These are phyloP conservation scores for Salix arbutifolia DNA, from an alignment of 345 rosid species.

Conservation along the genomic window DNA sequence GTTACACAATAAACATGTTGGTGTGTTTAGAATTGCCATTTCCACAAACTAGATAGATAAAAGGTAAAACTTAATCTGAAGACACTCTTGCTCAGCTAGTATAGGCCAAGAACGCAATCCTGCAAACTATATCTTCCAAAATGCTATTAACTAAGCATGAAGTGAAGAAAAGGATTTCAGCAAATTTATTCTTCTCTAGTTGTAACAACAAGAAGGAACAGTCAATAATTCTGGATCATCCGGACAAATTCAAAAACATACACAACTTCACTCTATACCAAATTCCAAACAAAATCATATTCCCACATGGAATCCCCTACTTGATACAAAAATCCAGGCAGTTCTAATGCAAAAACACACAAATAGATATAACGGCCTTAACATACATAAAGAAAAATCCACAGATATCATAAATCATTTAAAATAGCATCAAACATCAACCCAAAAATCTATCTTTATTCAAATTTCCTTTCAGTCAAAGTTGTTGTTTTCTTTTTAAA, in stretches of 20 bases:
- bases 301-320: neutral
- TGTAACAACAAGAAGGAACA: neutral
- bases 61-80: neutral
- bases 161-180: neutral
- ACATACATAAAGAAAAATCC: neutral
- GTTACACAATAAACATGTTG: neutral
- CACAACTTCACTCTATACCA: no score
- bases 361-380: neutral
- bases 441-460: neutral
- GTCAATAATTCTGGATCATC: neutral
- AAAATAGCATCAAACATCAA: neutral
- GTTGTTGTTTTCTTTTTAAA: no score
- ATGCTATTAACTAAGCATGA: neutral
- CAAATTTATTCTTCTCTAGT: neutral
- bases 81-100: neutral
- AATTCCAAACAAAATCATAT: neutral
- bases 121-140: neutral
- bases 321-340: no score
- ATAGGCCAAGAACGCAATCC: neutral
- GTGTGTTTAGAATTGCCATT: neutral
- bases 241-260: neutral
- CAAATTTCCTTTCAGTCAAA: neutral
- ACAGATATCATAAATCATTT: neutral
- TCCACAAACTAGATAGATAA: neutral
- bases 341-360: no score